Evolutionary conservation across 2,329 filamentous ascomycete genomes (phyloP).

Genomic region (Microdochium trichocladiopsis): DNA sequence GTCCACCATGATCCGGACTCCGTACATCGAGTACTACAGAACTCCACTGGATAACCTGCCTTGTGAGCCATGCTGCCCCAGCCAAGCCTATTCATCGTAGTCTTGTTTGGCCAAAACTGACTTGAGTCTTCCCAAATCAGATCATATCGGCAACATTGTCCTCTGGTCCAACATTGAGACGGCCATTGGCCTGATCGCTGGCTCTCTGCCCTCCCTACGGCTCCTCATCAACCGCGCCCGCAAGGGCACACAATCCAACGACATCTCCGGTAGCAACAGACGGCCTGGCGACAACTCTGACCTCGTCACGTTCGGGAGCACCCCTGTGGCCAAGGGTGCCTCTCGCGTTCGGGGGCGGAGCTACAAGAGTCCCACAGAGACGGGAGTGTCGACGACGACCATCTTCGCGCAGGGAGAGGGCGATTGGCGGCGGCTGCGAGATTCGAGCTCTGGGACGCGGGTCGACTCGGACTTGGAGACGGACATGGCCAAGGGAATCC

Average conservation of each 20-base stretch:
- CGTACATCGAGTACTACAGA: constrained; percentile 12
- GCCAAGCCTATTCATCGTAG: background rate
- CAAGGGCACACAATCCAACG: background rate
- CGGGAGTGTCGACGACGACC: background rate
- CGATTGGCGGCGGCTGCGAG: background rate
- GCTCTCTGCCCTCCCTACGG: constrained; percentile 5
- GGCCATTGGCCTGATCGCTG: constrained; percentile 4
- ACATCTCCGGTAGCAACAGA: background rate
- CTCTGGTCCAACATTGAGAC: constrained; percentile 14
- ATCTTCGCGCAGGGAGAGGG: background rate
- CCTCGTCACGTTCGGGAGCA: background rate
- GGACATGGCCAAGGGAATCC: background rate
- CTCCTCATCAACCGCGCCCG: background rate
- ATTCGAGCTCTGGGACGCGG: background rate
- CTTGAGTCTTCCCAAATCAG: constrained; percentile 3
- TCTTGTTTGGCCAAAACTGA: background rate
- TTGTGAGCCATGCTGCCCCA: constrained; percentile 7
- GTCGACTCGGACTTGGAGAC: background rate
- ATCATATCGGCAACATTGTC: constrained; percentile 12
- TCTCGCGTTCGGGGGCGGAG: background rate
- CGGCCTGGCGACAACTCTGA: background rate
- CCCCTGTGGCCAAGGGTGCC: background rate
- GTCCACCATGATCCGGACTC: constrained; percentile 13
- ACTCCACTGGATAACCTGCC: constrained; percentile 10
- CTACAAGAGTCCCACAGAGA: background rate